phyloP scores from a whole-genome alignment of 441 rosid species.

The Eruca vesicaria region DNA sequence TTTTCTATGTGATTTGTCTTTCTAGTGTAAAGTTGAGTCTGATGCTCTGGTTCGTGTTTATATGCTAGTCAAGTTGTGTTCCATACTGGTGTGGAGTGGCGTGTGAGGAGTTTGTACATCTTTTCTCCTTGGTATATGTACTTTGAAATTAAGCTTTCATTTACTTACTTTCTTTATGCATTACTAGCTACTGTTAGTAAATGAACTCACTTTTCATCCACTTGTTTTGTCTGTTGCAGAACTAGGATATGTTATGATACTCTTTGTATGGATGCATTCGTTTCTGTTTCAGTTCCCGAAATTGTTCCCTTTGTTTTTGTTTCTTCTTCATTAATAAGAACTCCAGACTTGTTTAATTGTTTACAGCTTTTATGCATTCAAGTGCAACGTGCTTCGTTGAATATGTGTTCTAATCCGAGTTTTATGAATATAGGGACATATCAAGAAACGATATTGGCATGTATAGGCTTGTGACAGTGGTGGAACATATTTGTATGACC shows the following conservation, averaged over 20 bases:
- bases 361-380: conserved; percentile 88
- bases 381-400: conserved; percentile 69
- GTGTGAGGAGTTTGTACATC: no score
- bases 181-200: background rate
- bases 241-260: background rate
- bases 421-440: conserved; percentile 56
- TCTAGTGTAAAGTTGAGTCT: no score
- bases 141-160: no score
- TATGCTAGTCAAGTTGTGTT: no score
- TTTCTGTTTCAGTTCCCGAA: background rate
- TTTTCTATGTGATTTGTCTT: no score
- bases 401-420: conserved; percentile 21
- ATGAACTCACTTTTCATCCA: background rate
- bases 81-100: no score
- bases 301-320: background rate
- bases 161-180: background rate
- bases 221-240: conserved; percentile 15
- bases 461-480: conserved; percentile 70
- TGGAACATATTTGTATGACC: conserved; percentile 77
- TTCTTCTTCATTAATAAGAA: conserved; percentile 6
- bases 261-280: background rate
- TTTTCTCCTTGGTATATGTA: no score
- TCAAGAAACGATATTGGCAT: conserved; percentile 14
- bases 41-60: no score
- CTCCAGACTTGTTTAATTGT: background rate